Evolutionary conservation across 805 yeast genomes (phyloP), one percentile per base, ranked within the genome.

Genomic region (Peterozyma xylosa): DNA sequence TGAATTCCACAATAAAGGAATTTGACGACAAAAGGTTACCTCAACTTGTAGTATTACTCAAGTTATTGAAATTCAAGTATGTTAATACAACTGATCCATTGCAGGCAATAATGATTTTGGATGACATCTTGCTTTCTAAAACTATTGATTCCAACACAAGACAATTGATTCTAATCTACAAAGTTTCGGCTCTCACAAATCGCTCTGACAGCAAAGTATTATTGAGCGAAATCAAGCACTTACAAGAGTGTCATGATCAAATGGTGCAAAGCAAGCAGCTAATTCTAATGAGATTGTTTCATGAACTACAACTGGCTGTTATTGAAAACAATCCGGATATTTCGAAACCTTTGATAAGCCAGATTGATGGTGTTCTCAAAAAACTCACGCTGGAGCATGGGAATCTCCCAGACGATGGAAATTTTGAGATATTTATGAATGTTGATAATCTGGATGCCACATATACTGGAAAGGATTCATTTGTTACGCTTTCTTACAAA

Each of bases 21-120:
- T 58, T 54, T 46, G 13, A 33, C 2, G 29, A 39, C 6, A 55
- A 54, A 17, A 13, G 9, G 3, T 45, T 41, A 11, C 10, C 11
- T 2, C 51, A 53, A 5, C 51, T 61, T 9, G 42, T 60, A 2
- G 48, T 55, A n/a, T 44, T 70, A 14, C 59, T 72, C 21, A 46
- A 50, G 17, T 55, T 67, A 16, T 45, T 63, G 32, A 63, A 66
- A 45, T 51, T 60, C 16, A 59, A 56, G 33, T 57, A 58, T 45
- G 55, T 63, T 35, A 55, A 67, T 11, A 52, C 57, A 44, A 43
- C 50, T 4, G 64, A 60, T 30, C 47, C 53, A 7, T 37, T 48
- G 3, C 59, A 64, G 32, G 62, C 64, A 1, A 45, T 62, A 10
- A 43, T 51, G 4, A 39, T 51, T 5, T 46, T 53, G 14, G 58